Base-by-base conservation (phyloP, 2,329 filamentous ascomycete genomes). In the Neofusicoccum umdonicola region DNA sequence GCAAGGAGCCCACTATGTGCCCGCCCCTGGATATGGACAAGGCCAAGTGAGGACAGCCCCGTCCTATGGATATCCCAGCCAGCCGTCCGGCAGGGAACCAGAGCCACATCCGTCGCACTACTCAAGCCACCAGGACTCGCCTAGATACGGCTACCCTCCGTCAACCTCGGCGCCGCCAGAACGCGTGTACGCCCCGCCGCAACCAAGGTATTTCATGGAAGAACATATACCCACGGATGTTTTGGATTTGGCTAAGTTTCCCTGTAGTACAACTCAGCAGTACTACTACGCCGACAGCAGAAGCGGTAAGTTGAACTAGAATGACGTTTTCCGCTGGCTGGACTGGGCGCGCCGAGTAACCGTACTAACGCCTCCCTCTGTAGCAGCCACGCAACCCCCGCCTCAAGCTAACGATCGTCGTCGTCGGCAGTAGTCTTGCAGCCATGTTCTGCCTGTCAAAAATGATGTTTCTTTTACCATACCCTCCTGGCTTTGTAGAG, bases 201-300 rank as follows among this genome's bases (percentile, higher is more conserved):
- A 63, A 54, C 72, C 75, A 73, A 78, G 77, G 77, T 78, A 78
- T 78, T 78, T 77, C 45, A 45, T 58, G 52, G 63, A 64, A 58
- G 62, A 60, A 31, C 63, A 52, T 17, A 64, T 64, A 31, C 52
- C 52, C 35, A 51, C 63, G 54, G 63, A 64, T 51, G 41, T 64
- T 41, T 64, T 64, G 62, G 62, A 64, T 50, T 64, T 64, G 52
- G 63, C 63, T 64, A 64, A 64, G 54, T 64, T 64, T 64, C 62
- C 63, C 45, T 60, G 45, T 64, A 64, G 63, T 60, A 60, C 63
- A 44, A 60, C 54, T 22, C 63, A 61, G 31, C 45, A 48, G 63
- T 64, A 64, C 63, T 64, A 64, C 63, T 64, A 64, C 45, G 52
- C 63, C 34, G 63, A 64, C 39, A 60, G 63, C 63, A 64, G 63